Evolutionary conservation across 257 asterid genomes (phyloP).

Genomic region (Nyctanthes arbortristis): DNA sequence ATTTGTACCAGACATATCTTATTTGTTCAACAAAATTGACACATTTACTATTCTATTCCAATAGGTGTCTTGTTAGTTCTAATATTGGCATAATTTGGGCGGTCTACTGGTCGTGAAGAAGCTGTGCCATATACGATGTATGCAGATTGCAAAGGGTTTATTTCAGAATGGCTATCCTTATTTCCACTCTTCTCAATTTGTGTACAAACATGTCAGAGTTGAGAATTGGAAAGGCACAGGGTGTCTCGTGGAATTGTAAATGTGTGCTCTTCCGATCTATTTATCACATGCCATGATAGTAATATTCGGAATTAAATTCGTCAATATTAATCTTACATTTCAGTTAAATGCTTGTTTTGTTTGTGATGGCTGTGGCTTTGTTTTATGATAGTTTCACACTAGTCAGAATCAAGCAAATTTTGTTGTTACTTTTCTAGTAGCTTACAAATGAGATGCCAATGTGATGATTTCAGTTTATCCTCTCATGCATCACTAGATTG

Average conservation of each 20-base stretch:
- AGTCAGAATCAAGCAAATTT: neutral
- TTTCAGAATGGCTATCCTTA: neutral
- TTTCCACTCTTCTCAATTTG: neutral
- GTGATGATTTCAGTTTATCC: no score
- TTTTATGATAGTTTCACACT: constrained; percentile 8
- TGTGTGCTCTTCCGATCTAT: constrained; percentile 1
- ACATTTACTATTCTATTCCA: neutral
- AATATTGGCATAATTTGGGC: constrained; percentile 9
- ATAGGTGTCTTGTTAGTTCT: neutral
- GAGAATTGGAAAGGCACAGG: neutral
- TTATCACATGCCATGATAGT: neutral
- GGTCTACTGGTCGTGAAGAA: neutral
- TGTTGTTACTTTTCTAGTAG: neutral
- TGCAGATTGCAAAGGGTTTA: neutral
- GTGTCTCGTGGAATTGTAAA: neutral
- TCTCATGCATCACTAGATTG: neutral
- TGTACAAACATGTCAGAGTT: neutral
- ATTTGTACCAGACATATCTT: no score
- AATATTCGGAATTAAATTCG: neutral
- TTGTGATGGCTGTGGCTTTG: neutral
- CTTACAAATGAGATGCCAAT: neutral
- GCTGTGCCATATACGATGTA: neutral
- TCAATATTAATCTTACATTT: constrained; percentile 13
- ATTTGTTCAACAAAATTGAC: neutral
- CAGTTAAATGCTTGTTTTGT: neutral